Conservation (phyloP, 2,329 filamentous ascomycete species). For the Colletotrichum sp. region DNA sequence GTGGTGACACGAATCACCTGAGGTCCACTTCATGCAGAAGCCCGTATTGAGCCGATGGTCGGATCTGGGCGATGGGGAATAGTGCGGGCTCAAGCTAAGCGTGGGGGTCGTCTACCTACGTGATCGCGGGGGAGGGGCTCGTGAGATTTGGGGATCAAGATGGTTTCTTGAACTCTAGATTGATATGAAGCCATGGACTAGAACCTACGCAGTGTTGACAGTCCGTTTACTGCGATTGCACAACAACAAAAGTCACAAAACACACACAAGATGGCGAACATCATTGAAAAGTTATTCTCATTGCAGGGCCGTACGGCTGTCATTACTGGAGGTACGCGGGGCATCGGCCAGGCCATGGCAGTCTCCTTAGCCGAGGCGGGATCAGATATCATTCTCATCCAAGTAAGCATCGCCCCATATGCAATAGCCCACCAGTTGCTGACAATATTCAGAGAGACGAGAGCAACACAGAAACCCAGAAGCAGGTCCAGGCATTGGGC, state of each 20-base stretch:
- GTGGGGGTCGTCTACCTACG: neutral
- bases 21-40: neutral
- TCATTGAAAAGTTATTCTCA: conserved; percentile 24
- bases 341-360: conserved; percentile 28
- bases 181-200: neutral
- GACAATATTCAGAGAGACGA: conserved; percentile 20
- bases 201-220: neutral
- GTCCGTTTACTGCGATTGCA: neutral
- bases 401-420: neutral
- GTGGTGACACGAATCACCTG: neutral
- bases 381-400: conserved; percentile 24
- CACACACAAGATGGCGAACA: conserved; percentile 4
- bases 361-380: conserved; percentile 24
- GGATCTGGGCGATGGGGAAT: neutral
- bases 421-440: neutral
- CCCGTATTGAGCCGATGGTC: neutral
- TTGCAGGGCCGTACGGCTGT: conserved; percentile 24
- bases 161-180: neutral
- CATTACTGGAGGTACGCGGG: conserved; percentile 27
- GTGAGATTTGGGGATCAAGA: neutral
- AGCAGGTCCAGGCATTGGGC: conserved; percentile 20
- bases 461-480: conserved; percentile 24
- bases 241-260: neutral
- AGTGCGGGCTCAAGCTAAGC: neutral
- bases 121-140: neutral